Evolutionary conservation across 2,329 filamentous ascomycete species (phyloP).

Genomic region (Lecanicillium sp.): DNA sequence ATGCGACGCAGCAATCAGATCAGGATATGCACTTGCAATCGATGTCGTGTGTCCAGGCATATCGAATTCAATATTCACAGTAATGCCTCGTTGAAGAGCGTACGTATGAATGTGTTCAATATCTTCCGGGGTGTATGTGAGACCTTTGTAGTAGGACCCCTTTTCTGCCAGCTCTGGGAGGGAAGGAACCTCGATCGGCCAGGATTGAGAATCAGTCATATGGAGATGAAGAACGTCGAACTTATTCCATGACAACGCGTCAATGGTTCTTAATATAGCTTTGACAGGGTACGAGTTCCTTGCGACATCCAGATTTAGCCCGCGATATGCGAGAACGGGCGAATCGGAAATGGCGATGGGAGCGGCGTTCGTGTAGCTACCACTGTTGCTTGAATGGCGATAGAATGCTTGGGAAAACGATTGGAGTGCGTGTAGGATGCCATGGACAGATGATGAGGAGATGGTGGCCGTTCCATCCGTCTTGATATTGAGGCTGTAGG

Average conservation of each 20-base stretch:
- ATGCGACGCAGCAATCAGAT: slow-evolving; percentile 54
- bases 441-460: slow-evolving; percentile 52
- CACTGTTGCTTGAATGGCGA: slow-evolving; percentile 44
- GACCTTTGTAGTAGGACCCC: slow-evolving; percentile 63
- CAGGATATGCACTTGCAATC: slow-evolving; percentile 55
- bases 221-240: slow-evolving; percentile 70
- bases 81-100: slow-evolving; percentile 56
- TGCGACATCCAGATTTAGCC: slow-evolving; percentile 66
- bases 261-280: slow-evolving; percentile 61
- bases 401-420: slow-evolving; percentile 70
- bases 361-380: slow-evolving; percentile 55
- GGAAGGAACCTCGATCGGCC: slow-evolving; percentile 66
- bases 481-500: slow-evolving; percentile 55
- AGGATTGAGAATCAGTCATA: slow-evolving; percentile 68
- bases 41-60: slow-evolving; percentile 69
- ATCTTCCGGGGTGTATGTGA: slow-evolving; percentile 60
- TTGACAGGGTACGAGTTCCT: slow-evolving; percentile 56
- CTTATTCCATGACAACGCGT: slow-evolving; percentile 65
- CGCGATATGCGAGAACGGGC: slow-evolving; percentile 64
- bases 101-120: slow-evolving; percentile 62
- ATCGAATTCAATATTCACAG: slow-evolving; percentile 70
- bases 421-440: slow-evolving; percentile 59
- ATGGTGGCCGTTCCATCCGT: slow-evolving; percentile 49
- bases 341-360: slow-evolving; percentile 59
- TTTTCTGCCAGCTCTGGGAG: slow-evolving; percentile 62